These are phyloP conservation scores for Litchi chinensis DNA, from an alignment of 345 rosid species.

Conservation along the genomic window DNA sequence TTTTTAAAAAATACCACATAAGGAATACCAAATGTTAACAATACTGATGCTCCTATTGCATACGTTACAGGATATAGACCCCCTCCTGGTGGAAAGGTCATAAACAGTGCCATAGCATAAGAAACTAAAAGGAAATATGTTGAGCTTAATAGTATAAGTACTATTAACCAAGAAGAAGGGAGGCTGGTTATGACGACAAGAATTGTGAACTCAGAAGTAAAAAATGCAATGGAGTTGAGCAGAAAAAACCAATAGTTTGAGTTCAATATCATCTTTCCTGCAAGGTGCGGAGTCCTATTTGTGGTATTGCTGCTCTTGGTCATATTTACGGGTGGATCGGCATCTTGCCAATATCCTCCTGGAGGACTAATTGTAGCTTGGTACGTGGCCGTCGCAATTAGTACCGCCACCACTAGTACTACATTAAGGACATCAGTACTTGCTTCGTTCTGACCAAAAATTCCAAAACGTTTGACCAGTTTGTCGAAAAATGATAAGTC, in stretches of 20 bases:
- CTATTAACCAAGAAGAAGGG: background rate
- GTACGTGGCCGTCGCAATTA: slow-evolving; percentile 40
- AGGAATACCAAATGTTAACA: too few relatives aligned
- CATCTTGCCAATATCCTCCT: slow-evolving; percentile 33
- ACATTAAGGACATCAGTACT: background rate
- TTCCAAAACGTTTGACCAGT: slow-evolving; percentile 10
- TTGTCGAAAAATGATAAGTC: too few relatives aligned
- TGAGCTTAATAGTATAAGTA: too few relatives aligned
- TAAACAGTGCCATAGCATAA: background rate
- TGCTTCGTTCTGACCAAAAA: background rate
- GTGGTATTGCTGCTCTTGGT: too few relatives aligned
- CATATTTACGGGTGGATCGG: too few relatives aligned
- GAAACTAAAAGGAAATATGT: background rate
- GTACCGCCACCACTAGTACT: slow-evolving; percentile 36
- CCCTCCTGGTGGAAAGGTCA: background rate
- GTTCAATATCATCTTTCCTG: too few relatives aligned
- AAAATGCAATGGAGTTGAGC: background rate
- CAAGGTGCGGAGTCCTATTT: too few relatives aligned
- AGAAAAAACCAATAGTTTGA: too few relatives aligned
- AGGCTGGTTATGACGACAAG: background rate
- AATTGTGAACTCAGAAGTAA: background rate
- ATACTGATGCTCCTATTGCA: too few relatives aligned
- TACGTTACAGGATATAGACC: too few relatives aligned
- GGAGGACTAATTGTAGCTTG: slow-evolving; percentile 39
- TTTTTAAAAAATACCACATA: too few relatives aligned